These are phyloP conservation scores for Stephania japonica DNA, from an alignment of 164 flowering plant genomes.

Conservation along the genomic window DNA sequence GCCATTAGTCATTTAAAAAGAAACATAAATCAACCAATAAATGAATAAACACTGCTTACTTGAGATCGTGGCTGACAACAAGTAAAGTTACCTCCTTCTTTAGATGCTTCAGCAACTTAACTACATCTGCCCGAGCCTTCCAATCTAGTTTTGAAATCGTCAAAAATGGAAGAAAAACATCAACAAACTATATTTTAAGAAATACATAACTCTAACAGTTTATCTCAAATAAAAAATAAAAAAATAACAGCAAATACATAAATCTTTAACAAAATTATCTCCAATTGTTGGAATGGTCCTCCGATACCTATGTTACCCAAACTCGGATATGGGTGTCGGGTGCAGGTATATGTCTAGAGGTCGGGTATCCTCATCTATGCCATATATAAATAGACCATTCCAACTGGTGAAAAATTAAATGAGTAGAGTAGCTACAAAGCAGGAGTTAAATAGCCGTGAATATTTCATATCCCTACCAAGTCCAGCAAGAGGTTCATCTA, in stretches of 20 bases:
- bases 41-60: constrained; percentile 35
- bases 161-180: neutral
- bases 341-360: neutral
- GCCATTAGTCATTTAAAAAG: neutral
- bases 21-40: neutral
- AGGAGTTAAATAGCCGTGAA: constrained; percentile 7
- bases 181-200: neutral
- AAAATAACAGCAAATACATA: neutral
- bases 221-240: too few species aligned
- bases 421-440: neutral
- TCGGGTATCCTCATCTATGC: neutral
- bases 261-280: too few species aligned
- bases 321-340: too few species aligned
- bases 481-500: constrained; percentile 99
- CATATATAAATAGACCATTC: neutral
- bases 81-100: constrained; percentile 80
- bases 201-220: neutral
- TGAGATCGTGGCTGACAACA: constrained; percentile 96
- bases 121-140: constrained; percentile 96
- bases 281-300: neutral
- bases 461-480: constrained; percentile 59
- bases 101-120: constrained; percentile 68
- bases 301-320: neutral
- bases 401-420: neutral
- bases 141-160: constrained; percentile 50